A percentile compares a stretch with the other conserved stretches of the same genome.
These are phyloP conservation scores for Ulmus americana DNA, from an alignment of 331 rosid genomes.

Conservation along the genomic window DNA sequence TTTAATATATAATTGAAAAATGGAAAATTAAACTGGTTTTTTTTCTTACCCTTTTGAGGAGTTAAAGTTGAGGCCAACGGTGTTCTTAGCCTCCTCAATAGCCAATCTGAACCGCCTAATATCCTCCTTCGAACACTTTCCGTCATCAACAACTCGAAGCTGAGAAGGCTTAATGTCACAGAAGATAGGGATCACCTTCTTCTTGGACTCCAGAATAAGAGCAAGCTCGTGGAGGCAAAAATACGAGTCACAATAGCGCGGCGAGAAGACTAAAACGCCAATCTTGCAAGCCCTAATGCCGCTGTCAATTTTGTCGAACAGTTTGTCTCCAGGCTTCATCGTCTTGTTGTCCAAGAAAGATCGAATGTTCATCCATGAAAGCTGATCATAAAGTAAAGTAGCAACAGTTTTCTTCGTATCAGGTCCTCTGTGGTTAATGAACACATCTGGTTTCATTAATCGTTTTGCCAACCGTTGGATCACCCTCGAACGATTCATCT, in stretches of 20 bases:
- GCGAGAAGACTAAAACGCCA: constrained; percentile 71
- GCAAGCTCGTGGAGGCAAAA: constrained; percentile 86
- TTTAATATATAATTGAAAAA: not conserved
- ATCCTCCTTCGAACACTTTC: constrained; percentile 35
- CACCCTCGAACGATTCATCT: not conserved
- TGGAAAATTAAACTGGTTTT: no score
- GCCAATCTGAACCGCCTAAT: constrained; percentile 45
- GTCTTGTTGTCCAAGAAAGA: constrained; percentile 75
- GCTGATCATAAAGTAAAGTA: constrained; percentile 56
- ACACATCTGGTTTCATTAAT: constrained; percentile 44
- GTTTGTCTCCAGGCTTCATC: constrained; percentile 86
- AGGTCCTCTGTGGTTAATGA: constrained; percentile 65
- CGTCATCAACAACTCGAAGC: constrained; percentile 26
- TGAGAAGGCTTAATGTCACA: constrained; percentile 78
- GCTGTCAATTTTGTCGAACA: constrained; percentile 63
- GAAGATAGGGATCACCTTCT: constrained; percentile 76
- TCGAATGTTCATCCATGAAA: constrained; percentile 28
- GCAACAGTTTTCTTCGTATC: constrained; percentile 74
- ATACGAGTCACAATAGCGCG: constrained; percentile 65
- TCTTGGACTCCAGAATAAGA: constrained; percentile 51
- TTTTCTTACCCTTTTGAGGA: constrained; percentile 58
- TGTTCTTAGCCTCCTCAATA: constrained; percentile 58
- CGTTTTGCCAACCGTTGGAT: constrained; percentile 10
- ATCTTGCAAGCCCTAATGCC: constrained; percentile 57
- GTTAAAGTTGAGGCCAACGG: constrained; percentile 57